A percentile compares a stretch with the other conserved stretches of the same genome.
Conservation (phyloP, 805 yeast genomes). For the Wickerhamomyces tratensis region DNA sequence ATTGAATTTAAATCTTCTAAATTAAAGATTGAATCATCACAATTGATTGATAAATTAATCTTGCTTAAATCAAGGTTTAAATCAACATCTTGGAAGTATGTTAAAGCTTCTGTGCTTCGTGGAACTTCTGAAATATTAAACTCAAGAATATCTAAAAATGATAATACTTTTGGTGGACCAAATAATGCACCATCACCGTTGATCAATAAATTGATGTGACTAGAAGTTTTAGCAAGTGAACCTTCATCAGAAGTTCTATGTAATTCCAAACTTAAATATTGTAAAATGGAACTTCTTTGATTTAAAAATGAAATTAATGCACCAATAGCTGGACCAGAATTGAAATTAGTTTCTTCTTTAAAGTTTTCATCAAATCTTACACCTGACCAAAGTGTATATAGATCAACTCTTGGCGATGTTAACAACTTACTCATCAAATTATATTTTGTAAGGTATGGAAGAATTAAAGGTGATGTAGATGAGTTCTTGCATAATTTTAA, state of each 20-base stretch:
- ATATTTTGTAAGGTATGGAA: constrained; percentile 41
- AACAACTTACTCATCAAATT: constrained; percentile 44
- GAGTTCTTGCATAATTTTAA: constrained; percentile 51
- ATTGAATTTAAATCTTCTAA: constrained; percentile 28
- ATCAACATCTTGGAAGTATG: constrained; percentile 25
- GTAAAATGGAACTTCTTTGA: constrained; percentile 51
- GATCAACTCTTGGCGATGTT: constrained; percentile 39
- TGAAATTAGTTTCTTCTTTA: constrained; percentile 18
- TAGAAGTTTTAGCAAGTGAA: constrained; percentile 39
- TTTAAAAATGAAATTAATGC: constrained; percentile 52
- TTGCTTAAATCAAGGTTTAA: constrained; percentile 32
- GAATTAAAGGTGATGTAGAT: constrained; percentile 38
- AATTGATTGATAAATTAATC: constrained; percentile 20
- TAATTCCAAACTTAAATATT: constrained; percentile 64
- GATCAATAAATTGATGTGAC: constrained; percentile 44
- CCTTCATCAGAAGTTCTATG: constrained; percentile 40
- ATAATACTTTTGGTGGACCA: constrained; percentile 59
- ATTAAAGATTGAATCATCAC: constrained; percentile 29
- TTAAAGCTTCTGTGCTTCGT: constrained; percentile 10
- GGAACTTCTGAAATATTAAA: constrained; percentile 38
- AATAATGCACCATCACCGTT: constrained; percentile 37
- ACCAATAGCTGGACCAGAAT: constrained; percentile 28
- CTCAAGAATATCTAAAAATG: constrained; percentile 63
- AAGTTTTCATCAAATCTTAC: constrained; percentile 33
- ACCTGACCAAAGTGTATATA: constrained; percentile 46